These are phyloP conservation scores for Picea abies DNA, from an alignment of 83 land plant genomes.

Conservation along the genomic window DNA sequence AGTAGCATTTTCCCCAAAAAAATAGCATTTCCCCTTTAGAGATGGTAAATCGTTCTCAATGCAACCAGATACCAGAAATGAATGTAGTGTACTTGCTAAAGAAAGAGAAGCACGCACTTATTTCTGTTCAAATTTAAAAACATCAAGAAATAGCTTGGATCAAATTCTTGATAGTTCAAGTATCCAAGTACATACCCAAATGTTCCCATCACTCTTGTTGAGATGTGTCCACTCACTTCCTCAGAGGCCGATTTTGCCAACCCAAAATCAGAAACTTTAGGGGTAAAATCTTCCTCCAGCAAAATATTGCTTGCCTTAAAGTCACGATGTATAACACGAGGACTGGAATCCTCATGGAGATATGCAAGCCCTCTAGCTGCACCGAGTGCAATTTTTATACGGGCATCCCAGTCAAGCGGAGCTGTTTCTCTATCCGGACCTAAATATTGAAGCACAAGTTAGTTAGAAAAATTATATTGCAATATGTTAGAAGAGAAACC, in stretches of 20 bases:
- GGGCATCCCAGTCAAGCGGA: conserved; percentile 81
- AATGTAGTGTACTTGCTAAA: background rate
- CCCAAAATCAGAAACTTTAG: conserved; percentile 91
- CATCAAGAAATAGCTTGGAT: conserved; percentile 4
- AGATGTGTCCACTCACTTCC: conserved; percentile 66
- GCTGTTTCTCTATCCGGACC: conserved; percentile 58
- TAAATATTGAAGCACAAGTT: conserved; percentile 19
- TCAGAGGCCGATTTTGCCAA: conserved; percentile 79
- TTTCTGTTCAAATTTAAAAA: background rate
- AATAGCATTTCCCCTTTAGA: background rate
- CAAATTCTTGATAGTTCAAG: background rate
- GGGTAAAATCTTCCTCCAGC: conserved; percentile 82
- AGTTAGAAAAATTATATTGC: background rate
- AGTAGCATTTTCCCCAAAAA: too few species aligned
- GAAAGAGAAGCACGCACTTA: background rate
- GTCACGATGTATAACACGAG: conserved; percentile 84
- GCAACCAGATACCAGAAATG: background rate
- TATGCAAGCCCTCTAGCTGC: conserved; percentile 87
- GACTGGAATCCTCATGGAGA: conserved; percentile 88
- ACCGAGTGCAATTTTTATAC: conserved; percentile 87
- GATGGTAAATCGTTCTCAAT: background rate
- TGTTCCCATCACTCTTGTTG: conserved; percentile 94
- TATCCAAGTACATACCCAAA: conserved; percentile 63
- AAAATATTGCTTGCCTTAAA: conserved; percentile 89
- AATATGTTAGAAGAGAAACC: background rate